Evolutionary conservation across 495 filamentous ascomycete genomes (phyloP), one percentile per base, ranked within the genome.

Genomic region (Hyaloscypha bicolor): DNA sequence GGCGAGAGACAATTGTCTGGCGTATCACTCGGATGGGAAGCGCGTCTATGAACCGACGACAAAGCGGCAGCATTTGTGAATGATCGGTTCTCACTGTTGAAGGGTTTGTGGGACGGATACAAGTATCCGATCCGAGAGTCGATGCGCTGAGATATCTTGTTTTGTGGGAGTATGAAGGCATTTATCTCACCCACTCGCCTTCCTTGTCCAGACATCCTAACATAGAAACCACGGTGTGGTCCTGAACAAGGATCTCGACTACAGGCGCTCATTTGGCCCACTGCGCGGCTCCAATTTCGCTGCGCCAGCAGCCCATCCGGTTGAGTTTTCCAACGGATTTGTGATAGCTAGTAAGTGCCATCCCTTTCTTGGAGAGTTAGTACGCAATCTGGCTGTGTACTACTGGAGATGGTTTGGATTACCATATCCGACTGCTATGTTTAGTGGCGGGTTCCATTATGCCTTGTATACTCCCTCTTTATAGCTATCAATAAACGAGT

Each of bases 361-460:
- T 65, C 33, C 65, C 0, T 80, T 76, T 59, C 74, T 80, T 9
- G 69, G 71, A 25, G 55, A 70, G 25, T 52, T 79, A 19, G 76
- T 80, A 9, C n/a, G 51, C 45, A 76, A 77, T 35, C 73, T 80
- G 1, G 25, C 33, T 11, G 51, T 62, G 3, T 80, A 79, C 45
- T 77, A 80, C 68, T 67, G 70, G 29, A 61, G 72, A 37, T 80
- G 77, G 79, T 73, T 80, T 21, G 71, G 73, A 16, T 65, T 80
- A 45, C 79, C 79, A 0, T 80, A 80, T 55, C 66, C 77, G 4
- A 77, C 78, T 1, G 76, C 79, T 39, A 80, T 80, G 79, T 80
- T 80, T 63, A 79, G 75, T 65, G 79, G 78, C 9, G 77, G 77
- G 37, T 80, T 76, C 52, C 78, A 80, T 61, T 80, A 78, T 32